Percentiles rank a stretch among this genome's conserved stretches.
These are phyloP conservation scores for Hypoxylon trugodes DNA, from an alignment of 495 filamentous ascomycete genomes.

Conservation along the genomic window DNA sequence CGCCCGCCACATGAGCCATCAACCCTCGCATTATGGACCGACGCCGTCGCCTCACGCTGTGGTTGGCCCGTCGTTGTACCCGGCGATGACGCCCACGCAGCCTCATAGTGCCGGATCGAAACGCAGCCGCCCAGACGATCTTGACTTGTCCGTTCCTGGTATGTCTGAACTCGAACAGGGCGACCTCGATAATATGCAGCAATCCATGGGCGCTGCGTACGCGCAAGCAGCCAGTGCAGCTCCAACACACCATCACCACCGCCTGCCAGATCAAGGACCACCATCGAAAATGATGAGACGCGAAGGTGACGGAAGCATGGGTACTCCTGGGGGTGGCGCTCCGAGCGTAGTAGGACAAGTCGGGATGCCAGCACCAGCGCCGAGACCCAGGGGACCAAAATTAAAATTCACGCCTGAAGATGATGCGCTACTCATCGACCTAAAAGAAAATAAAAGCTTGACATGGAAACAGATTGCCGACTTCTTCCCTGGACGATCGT, in stretches of 20 bases:
- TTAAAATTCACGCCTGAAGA: slow-evolving; percentile 91
- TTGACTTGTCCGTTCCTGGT: slow-evolving; percentile 59
- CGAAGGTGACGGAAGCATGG: slow-evolving; percentile 55
- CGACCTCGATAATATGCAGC: slow-evolving; percentile 60
- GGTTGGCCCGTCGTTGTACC: slow-evolving; percentile 53
- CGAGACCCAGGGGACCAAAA: slow-evolving; percentile 80
- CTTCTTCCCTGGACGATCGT: slow-evolving; percentile 89
- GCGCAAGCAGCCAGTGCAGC: slow-evolving; percentile 47
- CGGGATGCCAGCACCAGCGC: slow-evolving; percentile 83
- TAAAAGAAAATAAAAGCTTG: slow-evolving; percentile 91
- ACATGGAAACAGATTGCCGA: slow-evolving; percentile 97
- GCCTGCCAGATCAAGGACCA: slow-evolving; percentile 70
- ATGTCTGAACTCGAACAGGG: slow-evolving; percentile 58
- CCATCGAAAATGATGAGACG: slow-evolving; percentile 64
- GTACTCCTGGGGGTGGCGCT: slow-evolving; percentile 55
- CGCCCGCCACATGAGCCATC: slow-evolving; percentile 57
- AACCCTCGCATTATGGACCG: slow-evolving; percentile 53
- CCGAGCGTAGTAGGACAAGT: slow-evolving; percentile 80
- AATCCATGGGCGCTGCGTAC: slow-evolving; percentile 55
- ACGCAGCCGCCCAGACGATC: slow-evolving; percentile 57
- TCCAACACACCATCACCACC: slow-evolving; percentile 76
- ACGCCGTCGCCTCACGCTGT: slow-evolving; percentile 54
- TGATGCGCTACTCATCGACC: slow-evolving; percentile 80
- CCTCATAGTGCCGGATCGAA: slow-evolving; percentile 54
- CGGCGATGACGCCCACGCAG: slow-evolving; percentile 54